Evolutionary conservation across 345 rosid species (phyloP).

Genomic region (Pugionium cornutum): DNA sequence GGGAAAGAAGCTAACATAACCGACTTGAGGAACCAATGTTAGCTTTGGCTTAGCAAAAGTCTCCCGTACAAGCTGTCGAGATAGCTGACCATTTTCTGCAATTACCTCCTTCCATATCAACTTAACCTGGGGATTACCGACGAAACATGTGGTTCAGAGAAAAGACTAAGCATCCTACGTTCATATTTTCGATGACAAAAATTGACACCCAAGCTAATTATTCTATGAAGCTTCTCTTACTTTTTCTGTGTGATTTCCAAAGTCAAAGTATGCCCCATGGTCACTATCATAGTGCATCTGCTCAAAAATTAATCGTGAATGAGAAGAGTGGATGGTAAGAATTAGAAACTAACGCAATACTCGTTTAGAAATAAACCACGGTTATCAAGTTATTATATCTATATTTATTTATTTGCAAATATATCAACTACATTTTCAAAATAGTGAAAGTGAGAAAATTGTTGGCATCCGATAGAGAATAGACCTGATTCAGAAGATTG

Average conservation of each 20-base stretch:
- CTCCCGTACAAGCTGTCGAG: conserved; percentile 75
- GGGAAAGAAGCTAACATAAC: conserved; percentile 94
- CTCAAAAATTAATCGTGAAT: not conserved
- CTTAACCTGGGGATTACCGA: conserved; percentile 58
- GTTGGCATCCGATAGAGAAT: conserved; percentile 15
- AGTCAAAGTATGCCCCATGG: conserved; percentile 84
- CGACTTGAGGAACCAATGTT: conserved; percentile 83
- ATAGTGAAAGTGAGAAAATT: conserved; percentile 3
- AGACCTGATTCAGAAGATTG: conserved; percentile 73
- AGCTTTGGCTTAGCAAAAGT: conserved; percentile 60
- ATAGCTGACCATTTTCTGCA: conserved; percentile 51
- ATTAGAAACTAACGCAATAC: no score
- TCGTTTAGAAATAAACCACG: no score
- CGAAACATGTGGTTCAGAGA: not conserved
- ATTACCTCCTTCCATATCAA: conserved; percentile 73
- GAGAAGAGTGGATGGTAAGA: no score
- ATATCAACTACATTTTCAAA: not conserved
- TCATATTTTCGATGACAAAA: conserved; percentile 11
- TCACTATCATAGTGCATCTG: conserved; percentile 89
- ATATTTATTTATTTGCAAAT: not conserved
- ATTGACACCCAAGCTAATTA: not conserved
- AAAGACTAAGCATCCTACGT: conserved; percentile 4
- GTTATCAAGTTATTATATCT: no score
- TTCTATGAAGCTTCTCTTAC: conserved; percentile 42
- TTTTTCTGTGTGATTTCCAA: conserved; percentile 93